Base-by-base conservation (phyloP, 176 grass and related monocot genomes). In the Aegilops speltoides region DNA sequence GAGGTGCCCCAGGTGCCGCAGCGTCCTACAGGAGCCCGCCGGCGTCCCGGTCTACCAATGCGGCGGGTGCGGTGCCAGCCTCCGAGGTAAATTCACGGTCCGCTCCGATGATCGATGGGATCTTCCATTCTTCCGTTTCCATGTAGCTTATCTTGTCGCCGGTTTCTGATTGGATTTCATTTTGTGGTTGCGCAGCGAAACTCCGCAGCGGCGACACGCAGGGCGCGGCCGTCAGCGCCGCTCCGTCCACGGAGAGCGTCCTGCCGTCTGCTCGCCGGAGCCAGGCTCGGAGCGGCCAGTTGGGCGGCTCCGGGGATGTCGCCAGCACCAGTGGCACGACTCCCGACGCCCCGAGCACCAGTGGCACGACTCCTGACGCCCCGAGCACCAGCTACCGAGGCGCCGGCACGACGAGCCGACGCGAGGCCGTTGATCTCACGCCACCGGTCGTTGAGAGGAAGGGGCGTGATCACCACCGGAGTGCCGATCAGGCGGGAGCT, bases 1-100 rank as follows among this genome's bases (percentile, higher is more conserved):
- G 19, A 91, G 83, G 81, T 99, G 97, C 68, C 97, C 97, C 5
- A 96, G 48, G 75, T 99, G 97, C 82, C 7, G 5, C 16, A 63
- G 82, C 4, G 0, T 96, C 50, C 97, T 99, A 10, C 59, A 89
- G 50, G 97, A 99, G 73, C 85, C 88, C 61, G 22, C 79, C 61
- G 33, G 60, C 16, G 85, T 77, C 12, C 94, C 97, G 0, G 85
- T 96, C 16, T 99, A 99, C 89, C 86, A 75, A n/a, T 99, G 97
- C 87, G 97, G 97, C 14, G 92, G 82, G 77, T 99, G 97, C 60
- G 82, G 71, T 56, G 26, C 87, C 4, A 94, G 10, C 20, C 97
- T 99, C 24, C 82, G 85, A 94, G 90, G 97, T 99, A 94, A 87
- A 48, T 60, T 59, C 38, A 31, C 16, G 17, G 0, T 8, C 0